Conservation (phyloP, 805 yeast genomes). For the Saccharomycopsis selenospora region DNA sequence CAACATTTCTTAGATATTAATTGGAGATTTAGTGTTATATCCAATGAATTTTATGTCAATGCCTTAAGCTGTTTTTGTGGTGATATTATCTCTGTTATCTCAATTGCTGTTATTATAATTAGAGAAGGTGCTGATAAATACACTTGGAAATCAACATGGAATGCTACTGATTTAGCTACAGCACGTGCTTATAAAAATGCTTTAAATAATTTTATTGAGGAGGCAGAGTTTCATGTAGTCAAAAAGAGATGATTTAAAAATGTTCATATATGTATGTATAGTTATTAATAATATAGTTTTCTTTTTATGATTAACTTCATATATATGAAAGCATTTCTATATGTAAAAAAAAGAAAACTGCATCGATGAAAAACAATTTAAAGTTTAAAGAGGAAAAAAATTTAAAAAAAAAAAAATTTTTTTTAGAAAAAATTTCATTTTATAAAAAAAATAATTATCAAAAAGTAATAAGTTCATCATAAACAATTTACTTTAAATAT, state of each 20-base stretch:
- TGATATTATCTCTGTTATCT: not conserved
- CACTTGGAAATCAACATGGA: not conserved
- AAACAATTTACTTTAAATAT: no score
- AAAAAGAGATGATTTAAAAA: not conserved
- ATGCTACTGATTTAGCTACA: not conserved
- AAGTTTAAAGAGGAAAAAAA: no score
- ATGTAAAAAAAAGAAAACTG: no score
- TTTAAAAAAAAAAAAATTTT: no score
- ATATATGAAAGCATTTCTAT: no score
- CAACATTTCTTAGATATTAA: not conserved
- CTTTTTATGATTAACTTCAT: no score
- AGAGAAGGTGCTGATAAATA: not conserved
- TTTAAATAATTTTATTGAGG: not conserved
- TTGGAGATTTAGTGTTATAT: slow-evolving; percentile 1
- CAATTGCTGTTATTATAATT: not conserved
- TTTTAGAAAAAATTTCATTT: no score
- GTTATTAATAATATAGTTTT: no score
- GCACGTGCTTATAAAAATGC: not conserved
- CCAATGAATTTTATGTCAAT: not conserved
- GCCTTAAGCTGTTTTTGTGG: not conserved
- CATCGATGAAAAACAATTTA: no score
- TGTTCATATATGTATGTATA: no score
- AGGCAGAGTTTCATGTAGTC: not conserved
- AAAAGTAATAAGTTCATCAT: no score
- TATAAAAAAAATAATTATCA: no score